Base-by-base conservation (phyloP, 1,139 yeast genomes). In the Suhomyces coccinellae region DNA sequence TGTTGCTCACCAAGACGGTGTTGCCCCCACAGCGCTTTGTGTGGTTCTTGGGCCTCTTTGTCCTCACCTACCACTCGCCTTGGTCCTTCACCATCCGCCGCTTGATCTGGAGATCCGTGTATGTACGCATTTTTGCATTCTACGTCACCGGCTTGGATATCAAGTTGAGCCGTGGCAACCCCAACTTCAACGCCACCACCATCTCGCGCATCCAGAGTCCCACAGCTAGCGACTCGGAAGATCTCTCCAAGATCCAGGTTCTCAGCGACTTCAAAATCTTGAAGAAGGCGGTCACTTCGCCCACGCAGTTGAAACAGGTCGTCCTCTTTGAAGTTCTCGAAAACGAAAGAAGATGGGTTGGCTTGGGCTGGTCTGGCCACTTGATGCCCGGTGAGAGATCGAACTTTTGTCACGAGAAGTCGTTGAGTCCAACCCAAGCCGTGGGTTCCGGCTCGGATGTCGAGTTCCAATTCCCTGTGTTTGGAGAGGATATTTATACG, bases 301-400 rank as follows among this genome's bases (percentile, higher is more conserved):
- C 78, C 2, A 68, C 74, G 4, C 74, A 68, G 41, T 62, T 75
- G 36, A 71, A 69, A 36, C 80, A 79, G 52, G 64, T 72, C 1
- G 72, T 81, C 1, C 63, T 72, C 41, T 80, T 82, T 52, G 78
- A 73, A 44, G 62, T 81, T 1, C 57, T 77, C 36, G 85, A 82
- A 52, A 78, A 82, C 52, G 82, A 82, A 56, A 67, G 87, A 54
- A 65, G 85, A 43, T 81, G 86, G 85, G 41, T 80, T 4, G 85
- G 83, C 0, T 48, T 81, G 16, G 87, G 86, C 5, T 82, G 86
- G 86, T 65, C 77, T 33, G 69, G 72, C 40, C 64, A 67, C 31
- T 56, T 80, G 34, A 56, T 80, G 13, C 85, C 85, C 1, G 66
- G 69, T 45, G 87, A 82, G 51, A 56, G 85, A 32, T 54, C 77